Evolutionary conservation across 2,329 filamentous ascomycete species (phyloP), one percentile per base, ranked within the genome.

Genomic region (Neurospora sp.): DNA sequence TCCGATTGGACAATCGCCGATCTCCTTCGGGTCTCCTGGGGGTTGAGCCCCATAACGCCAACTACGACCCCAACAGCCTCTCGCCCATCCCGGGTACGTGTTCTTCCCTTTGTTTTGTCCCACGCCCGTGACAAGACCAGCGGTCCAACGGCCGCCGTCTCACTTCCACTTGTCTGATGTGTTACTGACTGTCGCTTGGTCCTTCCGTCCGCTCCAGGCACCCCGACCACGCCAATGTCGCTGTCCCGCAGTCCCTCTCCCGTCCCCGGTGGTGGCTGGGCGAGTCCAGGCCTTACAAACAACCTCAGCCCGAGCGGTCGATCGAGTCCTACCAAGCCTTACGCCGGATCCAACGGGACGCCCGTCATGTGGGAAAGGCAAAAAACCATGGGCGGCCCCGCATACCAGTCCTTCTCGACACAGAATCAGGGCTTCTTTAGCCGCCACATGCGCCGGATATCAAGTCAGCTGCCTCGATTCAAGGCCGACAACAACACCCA

Each of bases 171-270:
- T 6, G 52, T 62, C 52, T 33, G 52, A 62, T 62, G 52, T 62
- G 52, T 62, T 62, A 62, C 52, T 62, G 52, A 62, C 52, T 62
- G 52, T 62, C 52, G 40, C 40, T 36, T 28, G 67, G 41, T 69
- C 65, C 67, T 71, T 67, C 71, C 37, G 40, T 40, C 33, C 52
- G 66, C 66, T 75, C 70, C 79, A 86, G 84, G 86, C 77, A 89
- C 85, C 68, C 85, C 88, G 62, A 84, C 82, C 75, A 77, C 80
- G 74, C 81, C 83, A 76, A 97, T 97, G 94, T 92, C 92, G 74
- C 83, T 95, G 73, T 96, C 93, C 74, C 89, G 93, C 81, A 96
- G 92, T 78, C 92, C 94, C 67, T 97, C 93, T 69, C 95, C 94
- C 72, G 87, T 89, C 73, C 91, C 89, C 72, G 91, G 91, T 76